Evolutionary conservation across 2,329 filamentous ascomycete genomes (phyloP).

Genomic region (Fusarium tupiense): DNA sequence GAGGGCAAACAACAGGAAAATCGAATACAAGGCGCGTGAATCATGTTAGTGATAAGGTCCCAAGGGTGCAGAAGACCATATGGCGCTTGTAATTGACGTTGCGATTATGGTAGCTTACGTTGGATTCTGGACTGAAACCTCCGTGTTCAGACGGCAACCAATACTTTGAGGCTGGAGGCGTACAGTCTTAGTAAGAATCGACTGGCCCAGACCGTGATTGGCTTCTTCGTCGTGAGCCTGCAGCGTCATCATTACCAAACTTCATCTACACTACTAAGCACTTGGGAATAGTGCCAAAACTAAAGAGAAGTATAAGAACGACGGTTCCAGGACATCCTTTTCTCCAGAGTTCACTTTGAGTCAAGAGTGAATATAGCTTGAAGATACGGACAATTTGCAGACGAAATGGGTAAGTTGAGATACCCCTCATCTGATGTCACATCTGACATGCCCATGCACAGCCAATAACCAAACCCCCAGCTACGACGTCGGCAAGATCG

Average conservation of each 20-base stretch:
- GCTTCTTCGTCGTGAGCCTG: not conserved
- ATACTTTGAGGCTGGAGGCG: not conserved
- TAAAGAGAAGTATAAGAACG: not conserved
- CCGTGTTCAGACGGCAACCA: not conserved
- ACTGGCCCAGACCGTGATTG: not conserved
- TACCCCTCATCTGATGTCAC: not conserved
- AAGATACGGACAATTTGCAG: not conserved
- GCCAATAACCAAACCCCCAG: not conserved
- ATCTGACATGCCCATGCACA: not conserved
- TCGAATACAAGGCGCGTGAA: fast-evolving
- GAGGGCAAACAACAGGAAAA: fast-evolving
- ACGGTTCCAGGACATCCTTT: not conserved
- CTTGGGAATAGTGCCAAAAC: not conserved
- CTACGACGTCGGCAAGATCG: constrained; percentile 15
- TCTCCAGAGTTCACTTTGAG: too few relatives aligned
- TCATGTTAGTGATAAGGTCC: too few relatives aligned
- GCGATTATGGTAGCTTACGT: not conserved
- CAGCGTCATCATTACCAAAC: constrained; percentile 15
- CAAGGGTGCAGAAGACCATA: not conserved
- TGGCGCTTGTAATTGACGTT: too few relatives aligned
- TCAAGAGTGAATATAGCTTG: not conserved
- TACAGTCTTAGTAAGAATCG: not conserved
- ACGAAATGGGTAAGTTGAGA: constrained; percentile 1
- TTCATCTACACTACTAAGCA: not conserved
- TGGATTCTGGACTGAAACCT: not conserved